Conservation (phyloP, 768 basidiomycete species). For the Obba rivulosa region DNA sequence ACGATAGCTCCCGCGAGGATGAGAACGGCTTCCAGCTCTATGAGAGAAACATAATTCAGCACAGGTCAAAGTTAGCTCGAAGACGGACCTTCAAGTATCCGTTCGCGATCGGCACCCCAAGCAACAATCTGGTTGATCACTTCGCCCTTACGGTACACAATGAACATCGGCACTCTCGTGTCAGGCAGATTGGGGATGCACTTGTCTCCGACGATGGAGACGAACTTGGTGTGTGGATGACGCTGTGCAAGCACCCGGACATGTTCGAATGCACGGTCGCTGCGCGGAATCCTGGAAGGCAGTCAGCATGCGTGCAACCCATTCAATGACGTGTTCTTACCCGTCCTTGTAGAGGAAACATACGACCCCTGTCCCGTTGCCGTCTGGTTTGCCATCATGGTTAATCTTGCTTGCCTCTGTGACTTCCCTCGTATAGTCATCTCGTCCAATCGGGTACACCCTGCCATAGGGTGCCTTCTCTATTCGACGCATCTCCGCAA, state of each 20-base stretch:
- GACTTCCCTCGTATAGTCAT: slow-evolving; percentile 92
- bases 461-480: slow-evolving; percentile 72
- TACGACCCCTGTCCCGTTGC: slow-evolving; percentile 84
- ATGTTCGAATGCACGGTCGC: slow-evolving; percentile 69
- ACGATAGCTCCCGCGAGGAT: slow-evolving; percentile 63
- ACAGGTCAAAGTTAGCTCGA: slow-evolving; percentile 1
- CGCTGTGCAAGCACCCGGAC: slow-evolving; percentile 68
- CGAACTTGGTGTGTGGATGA: slow-evolving; percentile 91
- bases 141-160: slow-evolving; percentile 91
- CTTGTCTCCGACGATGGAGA: slow-evolving; percentile 90
- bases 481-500: slow-evolving; percentile 56
- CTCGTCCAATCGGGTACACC: slow-evolving; percentile 83
- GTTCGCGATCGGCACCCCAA: slow-evolving; percentile 78
- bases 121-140: slow-evolving; percentile 80
- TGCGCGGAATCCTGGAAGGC: slow-evolving; percentile 64
- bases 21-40: slow-evolving; percentile 70
- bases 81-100: slow-evolving; percentile 64
- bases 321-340: slow-evolving; percentile 40
- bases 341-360: slow-evolving; percentile 95
- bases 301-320: neutral
- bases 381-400: slow-evolving; percentile 58
- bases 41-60: neutral
- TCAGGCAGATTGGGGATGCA: slow-evolving; percentile 97
- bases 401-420: slow-evolving; percentile 83
- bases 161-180: slow-evolving; percentile 82